These are phyloP conservation scores for Yamadazyma akitaensis DNA, from an alignment of 805 yeast genomes.

Conservation along the genomic window DNA sequence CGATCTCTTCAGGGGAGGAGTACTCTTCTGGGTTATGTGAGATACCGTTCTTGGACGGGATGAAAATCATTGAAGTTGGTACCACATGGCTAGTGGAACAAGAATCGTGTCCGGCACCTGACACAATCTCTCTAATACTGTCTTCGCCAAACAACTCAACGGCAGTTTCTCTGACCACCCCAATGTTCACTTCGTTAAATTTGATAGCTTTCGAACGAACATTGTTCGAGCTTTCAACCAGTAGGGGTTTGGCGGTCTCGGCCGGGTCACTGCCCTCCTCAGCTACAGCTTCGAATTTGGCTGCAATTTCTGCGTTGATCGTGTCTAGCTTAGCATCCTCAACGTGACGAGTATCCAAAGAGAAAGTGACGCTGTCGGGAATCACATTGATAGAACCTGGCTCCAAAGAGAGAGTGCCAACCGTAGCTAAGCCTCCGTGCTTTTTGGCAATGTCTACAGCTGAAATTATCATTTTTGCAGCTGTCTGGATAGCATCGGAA, in stretches of 20 bases:
- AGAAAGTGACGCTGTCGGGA: constrained; percentile 58
- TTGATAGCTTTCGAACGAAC: constrained; percentile 54
- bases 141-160: constrained; percentile 45
- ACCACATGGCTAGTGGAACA: constrained; percentile 52
- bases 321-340: constrained; percentile 39
- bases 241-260: constrained; percentile 22
- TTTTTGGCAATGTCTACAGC: constrained; percentile 54
- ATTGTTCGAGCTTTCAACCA: constrained; percentile 41
- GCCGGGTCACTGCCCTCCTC: constrained; percentile 33
- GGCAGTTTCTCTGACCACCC: constrained; percentile 53
- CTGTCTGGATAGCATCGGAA: constrained; percentile 58
- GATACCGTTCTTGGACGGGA: constrained; percentile 39
- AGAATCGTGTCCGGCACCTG: constrained; percentile 78
- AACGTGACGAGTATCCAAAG: constrained; percentile 59
- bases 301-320: background rate
- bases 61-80: constrained; percentile 74
- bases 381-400: constrained; percentile 69
- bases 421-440: constrained; percentile 52
- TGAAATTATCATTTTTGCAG: constrained; percentile 53
- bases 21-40: constrained; percentile 66
- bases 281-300: constrained; percentile 28
- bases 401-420: constrained; percentile 53
- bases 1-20: constrained; percentile 61
- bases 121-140: constrained; percentile 44
- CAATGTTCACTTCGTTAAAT: constrained; percentile 51